Evolutionary conservation across 768 basidiomycete species (phyloP).

Genomic region (Lentinula sp.): DNA sequence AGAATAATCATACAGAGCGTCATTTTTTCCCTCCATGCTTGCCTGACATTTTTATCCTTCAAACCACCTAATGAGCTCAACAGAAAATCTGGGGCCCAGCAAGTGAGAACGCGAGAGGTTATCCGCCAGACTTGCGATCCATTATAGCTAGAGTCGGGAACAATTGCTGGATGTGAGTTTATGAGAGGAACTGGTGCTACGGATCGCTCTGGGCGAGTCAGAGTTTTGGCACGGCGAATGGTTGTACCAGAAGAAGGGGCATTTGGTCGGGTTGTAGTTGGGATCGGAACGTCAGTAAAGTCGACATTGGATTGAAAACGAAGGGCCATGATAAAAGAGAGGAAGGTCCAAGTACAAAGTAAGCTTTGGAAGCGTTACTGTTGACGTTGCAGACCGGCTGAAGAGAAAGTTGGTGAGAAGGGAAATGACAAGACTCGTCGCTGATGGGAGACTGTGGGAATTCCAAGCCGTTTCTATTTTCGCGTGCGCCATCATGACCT

Average conservation of each 20-base stretch:
- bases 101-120: conserved; percentile 75
- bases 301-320: conserved; percentile 49
- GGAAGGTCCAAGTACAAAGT: conserved; percentile 12
- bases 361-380: conserved; percentile 6
- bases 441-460: neutral
- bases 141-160: conserved; percentile 26
- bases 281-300: conserved; percentile 61
- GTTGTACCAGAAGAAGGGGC: conserved; percentile 51
- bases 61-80: conserved; percentile 73
- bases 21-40: conserved; percentile 98
- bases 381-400: conserved; percentile 4
- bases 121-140: conserved; percentile 69
- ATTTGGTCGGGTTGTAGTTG: conserved; percentile 42
- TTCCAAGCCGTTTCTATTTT: neutral
- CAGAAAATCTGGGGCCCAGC: conserved; percentile 83
- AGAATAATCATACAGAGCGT: conserved; percentile 84
- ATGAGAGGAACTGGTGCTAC: conserved; percentile 94
- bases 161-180: conserved; percentile 35
- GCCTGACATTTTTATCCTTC: conserved; percentile 67
- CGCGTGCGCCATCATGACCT: neutral
- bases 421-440: neutral
- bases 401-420: neutral
- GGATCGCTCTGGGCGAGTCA: conserved; percentile 91
- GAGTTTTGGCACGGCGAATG: conserved; percentile 87
- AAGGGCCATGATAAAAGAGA: conserved; percentile 40